Evolutionary conservation across 2,329 filamentous ascomycete genomes (phyloP).

Genomic region (Apiospora sp.): DNA sequence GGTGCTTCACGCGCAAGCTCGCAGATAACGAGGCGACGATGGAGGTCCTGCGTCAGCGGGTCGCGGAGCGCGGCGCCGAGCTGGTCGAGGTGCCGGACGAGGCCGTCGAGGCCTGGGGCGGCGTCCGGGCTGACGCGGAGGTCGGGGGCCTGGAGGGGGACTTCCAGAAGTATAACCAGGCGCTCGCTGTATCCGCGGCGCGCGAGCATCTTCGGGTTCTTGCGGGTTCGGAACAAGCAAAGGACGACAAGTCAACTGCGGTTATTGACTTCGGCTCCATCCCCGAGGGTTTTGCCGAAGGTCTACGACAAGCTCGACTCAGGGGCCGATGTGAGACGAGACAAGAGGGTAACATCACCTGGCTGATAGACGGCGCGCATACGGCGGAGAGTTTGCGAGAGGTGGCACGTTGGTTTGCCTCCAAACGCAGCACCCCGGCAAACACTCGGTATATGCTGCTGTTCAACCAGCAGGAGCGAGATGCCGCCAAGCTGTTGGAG

Average conservation of each 20-base stretch:
- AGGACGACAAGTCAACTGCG: conserved; percentile 26
- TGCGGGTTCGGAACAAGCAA: background rate
- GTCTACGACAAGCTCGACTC: conserved; percentile 72
- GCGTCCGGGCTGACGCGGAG: conserved; percentile 37
- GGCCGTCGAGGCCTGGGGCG: conserved; percentile 51
- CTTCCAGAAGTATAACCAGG: conserved; percentile 68
- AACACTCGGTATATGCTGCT: conserved; percentile 58
- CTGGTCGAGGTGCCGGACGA: conserved; percentile 52
- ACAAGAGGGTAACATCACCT: conserved; percentile 68
- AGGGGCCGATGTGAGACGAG: conserved; percentile 44
- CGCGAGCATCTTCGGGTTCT: conserved; percentile 60
- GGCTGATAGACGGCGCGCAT: conserved; percentile 90
- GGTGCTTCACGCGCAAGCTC: conserved; percentile 61
- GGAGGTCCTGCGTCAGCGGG: conserved; percentile 65
- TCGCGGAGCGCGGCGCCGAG: conserved; percentile 60
- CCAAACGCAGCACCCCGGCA: conserved; percentile 43
- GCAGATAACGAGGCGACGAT: conserved; percentile 31
- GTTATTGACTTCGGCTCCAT: conserved; percentile 38
- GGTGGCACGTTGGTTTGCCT: conserved; percentile 79
- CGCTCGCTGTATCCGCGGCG: conserved; percentile 63
- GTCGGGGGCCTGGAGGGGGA: conserved; percentile 53
- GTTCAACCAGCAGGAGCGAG: conserved; percentile 83
- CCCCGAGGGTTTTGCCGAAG: conserved; percentile 66
- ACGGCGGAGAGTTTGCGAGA: conserved; percentile 83
- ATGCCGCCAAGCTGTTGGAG: conserved; percentile 19